These are phyloP conservation scores for Hordeum pubiflorum DNA, from an alignment of 202 grass and related monocot genomes.

Conservation along the genomic window DNA sequence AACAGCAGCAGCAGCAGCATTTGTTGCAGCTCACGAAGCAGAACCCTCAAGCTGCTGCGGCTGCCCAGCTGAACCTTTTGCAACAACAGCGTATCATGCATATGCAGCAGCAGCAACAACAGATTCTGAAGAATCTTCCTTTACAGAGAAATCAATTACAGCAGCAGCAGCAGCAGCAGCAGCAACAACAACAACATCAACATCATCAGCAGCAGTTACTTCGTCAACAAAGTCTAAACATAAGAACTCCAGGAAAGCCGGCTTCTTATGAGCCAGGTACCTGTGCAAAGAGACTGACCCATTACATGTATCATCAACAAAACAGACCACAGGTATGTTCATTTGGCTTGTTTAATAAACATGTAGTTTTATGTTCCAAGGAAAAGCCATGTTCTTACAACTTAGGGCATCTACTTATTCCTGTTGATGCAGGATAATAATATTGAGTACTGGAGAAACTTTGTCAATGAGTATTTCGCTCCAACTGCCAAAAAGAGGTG, in stretches of 20 bases:
- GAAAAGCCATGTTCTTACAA: not conserved
- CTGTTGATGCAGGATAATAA: slow-evolving; percentile 73
- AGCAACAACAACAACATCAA: slow-evolving; percentile 48
- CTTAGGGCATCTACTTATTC: slow-evolving; percentile 12
- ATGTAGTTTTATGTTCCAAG: not conserved
- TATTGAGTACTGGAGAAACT: slow-evolving; percentile 97
- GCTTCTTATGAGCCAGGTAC: slow-evolving; percentile 79
- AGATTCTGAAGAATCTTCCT: slow-evolving; percentile 61
- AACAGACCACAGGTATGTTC: slow-evolving; percentile 66
- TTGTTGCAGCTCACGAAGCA: slow-evolving; percentile 72
- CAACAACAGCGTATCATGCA: slow-evolving; percentile 76
- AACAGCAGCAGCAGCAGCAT: slow-evolving; percentile 42
- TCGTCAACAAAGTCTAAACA: slow-evolving; percentile 55
- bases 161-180: slow-evolving; percentile 24
- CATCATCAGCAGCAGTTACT: slow-evolving; percentile 48
- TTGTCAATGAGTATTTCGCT: slow-evolving; percentile 88
- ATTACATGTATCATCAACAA: slow-evolving; percentile 96
- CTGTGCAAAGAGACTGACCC: slow-evolving; percentile 82
- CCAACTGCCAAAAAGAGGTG: slow-evolving; percentile 92
- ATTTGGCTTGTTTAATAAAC: not conserved
- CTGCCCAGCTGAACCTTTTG: slow-evolving; percentile 67
- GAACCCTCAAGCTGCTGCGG: slow-evolving; percentile 59
- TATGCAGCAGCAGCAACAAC: slow-evolving; percentile 69
- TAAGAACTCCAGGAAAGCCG: slow-evolving; percentile 44
- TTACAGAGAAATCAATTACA: slow-evolving; percentile 68